Percentiles rank a stretch among this genome's conserved stretches.
Evolutionary conservation across 805 yeast genomes (phyloP).

Genomic region (Sugiyamaella qingdaonensis): DNA sequence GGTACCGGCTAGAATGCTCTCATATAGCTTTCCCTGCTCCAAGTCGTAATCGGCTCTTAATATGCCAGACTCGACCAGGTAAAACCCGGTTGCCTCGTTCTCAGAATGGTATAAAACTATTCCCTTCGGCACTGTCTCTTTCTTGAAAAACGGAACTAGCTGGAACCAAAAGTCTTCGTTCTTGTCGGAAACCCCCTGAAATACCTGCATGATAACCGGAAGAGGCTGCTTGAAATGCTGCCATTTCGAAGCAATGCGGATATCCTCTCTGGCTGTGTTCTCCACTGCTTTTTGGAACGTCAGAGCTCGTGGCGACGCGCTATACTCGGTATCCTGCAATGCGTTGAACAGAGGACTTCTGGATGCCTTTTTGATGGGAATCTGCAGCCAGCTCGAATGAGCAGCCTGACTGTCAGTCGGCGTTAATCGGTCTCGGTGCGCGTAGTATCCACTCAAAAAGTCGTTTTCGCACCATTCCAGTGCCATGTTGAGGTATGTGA

Average conservation of each 20-base stretch:
- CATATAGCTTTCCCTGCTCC: conserved; percentile 42
- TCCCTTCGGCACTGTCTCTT: conserved; percentile 45
- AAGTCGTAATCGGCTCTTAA: conserved; percentile 50
- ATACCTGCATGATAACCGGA: conserved; percentile 59
- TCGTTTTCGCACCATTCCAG: conserved; percentile 97
- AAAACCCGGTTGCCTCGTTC: conserved; percentile 52
- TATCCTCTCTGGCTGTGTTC: conserved; percentile 31
- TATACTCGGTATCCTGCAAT: conserved; percentile 15
- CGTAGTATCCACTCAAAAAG: conserved; percentile 62
- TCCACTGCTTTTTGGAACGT: conserved; percentile 32
- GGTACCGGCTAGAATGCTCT: conserved; percentile 63
- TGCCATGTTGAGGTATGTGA: conserved; percentile 77
- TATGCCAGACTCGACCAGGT: conserved; percentile 56
- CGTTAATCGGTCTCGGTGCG: conserved; percentile 27
- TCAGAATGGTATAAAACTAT: conserved; percentile 41
- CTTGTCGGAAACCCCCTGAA: conserved; percentile 52
- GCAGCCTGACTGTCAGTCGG: not conserved
- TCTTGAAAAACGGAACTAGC: conserved; percentile 53
- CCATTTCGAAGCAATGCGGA: conserved; percentile 27
- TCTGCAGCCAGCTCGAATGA: not conserved
- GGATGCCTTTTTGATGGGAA: conserved; percentile 1
- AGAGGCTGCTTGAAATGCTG: conserved; percentile 49
- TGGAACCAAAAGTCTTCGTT: conserved; percentile 59
- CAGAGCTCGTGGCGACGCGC: conserved; percentile 28
- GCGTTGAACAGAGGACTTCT: conserved; percentile 7